Evolutionary conservation across 2,329 filamentous ascomycete species (phyloP), one percentile per base, ranked within the genome.

Genomic region (Tolypocladium inflatum): DNA sequence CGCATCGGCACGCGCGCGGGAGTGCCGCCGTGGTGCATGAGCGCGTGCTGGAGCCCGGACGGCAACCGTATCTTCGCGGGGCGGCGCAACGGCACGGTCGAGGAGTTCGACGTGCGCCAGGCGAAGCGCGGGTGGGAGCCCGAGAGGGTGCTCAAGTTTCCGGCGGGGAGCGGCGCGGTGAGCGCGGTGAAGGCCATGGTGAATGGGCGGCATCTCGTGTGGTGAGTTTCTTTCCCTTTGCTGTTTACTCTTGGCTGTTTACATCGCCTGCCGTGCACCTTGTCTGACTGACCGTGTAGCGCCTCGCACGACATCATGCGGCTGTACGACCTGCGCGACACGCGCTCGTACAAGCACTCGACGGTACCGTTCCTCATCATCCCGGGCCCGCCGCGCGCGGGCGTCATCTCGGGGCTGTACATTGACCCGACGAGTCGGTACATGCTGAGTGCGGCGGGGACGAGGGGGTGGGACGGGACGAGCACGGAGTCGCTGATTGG

Each of bases 11-110:
- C 89, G 21, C 80, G 86, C 13, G 83, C 85, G 13, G 85, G 86
- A 21, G 89, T 91, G 0, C 93, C 94, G 1, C 94, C 93, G 0
- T 99, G 93, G 93, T 97, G 93, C 72, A 97, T 96, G 86, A 92
- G 90, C 63, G 91, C 91, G 1, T 96, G 91, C 75, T 99, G 94
- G 94, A 93, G 89, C 57, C 91, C 91, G 0, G 90, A 97, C 70
- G 94, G 94, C 17, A 97, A 97, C 73, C 91, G 85, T 72, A 92
- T 99, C 66, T 99, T 96, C 73, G 92, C 89, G 0, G 94, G 94
- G 0, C 81, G 94, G 35, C 82, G 94, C 59, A 97, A 97, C 71
- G 84, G 91, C 55, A 95, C 91, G 0, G 94, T 99, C 0, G 94
- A 99, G 65, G 94, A 99, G 73, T 99, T 89, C 73, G 91, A 85